These are phyloP conservation scores for Salvia splendens DNA, from an alignment of 257 asterid species.

Conservation along the genomic window DNA sequence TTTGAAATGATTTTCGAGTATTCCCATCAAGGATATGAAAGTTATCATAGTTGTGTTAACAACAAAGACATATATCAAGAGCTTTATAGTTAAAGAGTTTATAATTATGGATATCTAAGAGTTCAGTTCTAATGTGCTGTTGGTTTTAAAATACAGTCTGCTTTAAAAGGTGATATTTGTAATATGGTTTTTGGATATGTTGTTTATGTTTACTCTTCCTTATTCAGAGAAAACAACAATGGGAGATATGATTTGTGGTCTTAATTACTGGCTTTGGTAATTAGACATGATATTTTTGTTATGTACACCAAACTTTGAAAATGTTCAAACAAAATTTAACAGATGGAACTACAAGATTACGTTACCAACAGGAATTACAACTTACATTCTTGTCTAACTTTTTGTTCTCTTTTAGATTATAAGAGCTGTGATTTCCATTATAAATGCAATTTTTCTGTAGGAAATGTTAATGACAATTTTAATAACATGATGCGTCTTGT, in stretches of 20 bases:
- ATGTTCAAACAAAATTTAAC: not conserved
- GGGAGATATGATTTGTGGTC: not conserved
- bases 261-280: not conserved
- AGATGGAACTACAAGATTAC: not conserved
- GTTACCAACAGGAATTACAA: not conserved
- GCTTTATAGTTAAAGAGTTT: no score
- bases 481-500: not conserved
- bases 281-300: not conserved
- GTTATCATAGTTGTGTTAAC: slow-evolving; percentile 2
- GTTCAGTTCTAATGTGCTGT: not conserved
- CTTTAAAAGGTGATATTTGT: not conserved
- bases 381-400: not conserved
- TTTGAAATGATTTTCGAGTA: not conserved
- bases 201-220: not conserved
- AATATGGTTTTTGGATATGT: not conserved
- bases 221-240: not conserved
- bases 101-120: not conserved
- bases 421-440: not conserved
- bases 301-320: not conserved
- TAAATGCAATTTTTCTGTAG: not conserved
- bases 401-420: not conserved
- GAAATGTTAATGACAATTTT: not conserved
- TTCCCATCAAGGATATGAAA: slow-evolving; percentile 15
- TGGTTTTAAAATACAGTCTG: slow-evolving; percentile 15
- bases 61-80: slow-evolving; percentile 9